Percentiles rank a stretch among this genome's conserved stretches.
Conservation (phyloP, 495 filamentous ascomycete genomes). For the Xanthoparmelia taractica region DNA sequence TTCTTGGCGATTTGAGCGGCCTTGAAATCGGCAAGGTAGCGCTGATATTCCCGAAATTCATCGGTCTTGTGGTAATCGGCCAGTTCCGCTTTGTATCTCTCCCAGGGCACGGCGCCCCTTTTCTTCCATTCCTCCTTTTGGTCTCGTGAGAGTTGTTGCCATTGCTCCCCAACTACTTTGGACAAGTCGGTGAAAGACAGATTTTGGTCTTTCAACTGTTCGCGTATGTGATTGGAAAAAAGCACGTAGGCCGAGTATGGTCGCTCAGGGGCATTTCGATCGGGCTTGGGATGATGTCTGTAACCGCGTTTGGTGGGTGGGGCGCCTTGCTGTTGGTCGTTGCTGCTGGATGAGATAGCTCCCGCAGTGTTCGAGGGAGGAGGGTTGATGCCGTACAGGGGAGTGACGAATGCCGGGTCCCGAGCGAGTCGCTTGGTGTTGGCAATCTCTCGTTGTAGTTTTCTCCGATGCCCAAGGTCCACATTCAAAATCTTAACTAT, state of each 20-base stretch:
- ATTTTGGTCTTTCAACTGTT: constrained; percentile 19
- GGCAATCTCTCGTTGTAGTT: constrained; percentile 26
- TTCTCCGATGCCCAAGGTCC: constrained; percentile 24
- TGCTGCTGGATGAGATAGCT: constrained; percentile 1
- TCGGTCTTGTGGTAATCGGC: constrained; percentile 20
- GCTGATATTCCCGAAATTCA: constrained; percentile 15
- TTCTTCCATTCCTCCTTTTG: constrained; percentile 21
- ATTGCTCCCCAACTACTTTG: constrained; percentile 20
- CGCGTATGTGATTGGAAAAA: constrained; percentile 21
- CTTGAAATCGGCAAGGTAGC: constrained; percentile 16
- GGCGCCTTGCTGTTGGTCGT: background rate
- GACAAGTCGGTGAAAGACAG: constrained; percentile 21
- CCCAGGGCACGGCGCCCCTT: constrained; percentile 13
- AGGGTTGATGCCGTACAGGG: constrained; percentile 5
- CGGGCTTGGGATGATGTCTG: constrained; percentile 22
- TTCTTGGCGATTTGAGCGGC: constrained; percentile 16
- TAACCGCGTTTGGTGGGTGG: constrained; percentile 18
- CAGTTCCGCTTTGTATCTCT: constrained; percentile 19
- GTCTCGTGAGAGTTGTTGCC: constrained; percentile 15
- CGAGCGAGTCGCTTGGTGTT: constrained; percentile 13
- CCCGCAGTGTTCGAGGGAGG: background rate
- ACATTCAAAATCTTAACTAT: constrained; percentile 19
- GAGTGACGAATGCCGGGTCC: constrained; percentile 3
- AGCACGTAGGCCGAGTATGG: constrained; percentile 22
- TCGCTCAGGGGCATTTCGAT: constrained; percentile 20